Base-by-base conservation (phyloP, 345 rosid species). In the Turnera subulata region DNA sequence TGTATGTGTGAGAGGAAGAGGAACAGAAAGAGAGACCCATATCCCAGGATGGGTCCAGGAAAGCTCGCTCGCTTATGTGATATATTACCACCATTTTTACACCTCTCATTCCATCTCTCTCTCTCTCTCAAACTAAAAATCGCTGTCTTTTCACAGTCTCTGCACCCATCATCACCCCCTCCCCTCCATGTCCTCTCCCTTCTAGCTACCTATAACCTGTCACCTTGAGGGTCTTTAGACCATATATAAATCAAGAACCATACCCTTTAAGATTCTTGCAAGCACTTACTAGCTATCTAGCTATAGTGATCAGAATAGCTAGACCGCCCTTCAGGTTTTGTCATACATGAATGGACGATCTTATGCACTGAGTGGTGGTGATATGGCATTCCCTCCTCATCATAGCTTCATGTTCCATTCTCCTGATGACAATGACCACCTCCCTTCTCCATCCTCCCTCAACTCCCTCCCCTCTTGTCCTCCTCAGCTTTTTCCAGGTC, bases 401-500 rank as follows among this genome's bases (percentile, higher is more conserved):
- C 60, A 68, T 43, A 71, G 77, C 63, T 88, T 88, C 79, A 68
- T 82, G 75, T 83, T 84, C 71, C 89, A 78, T 66, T 50, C 85
- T 55, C 78, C 68, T 57, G 87, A 88, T 70, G 91, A 84, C 43
- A 48, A 67, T 67, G 71, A 77, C 38, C 82, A 76, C 67, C 80
- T 79, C 25, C 78, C 87, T 50, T 80, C 89, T 15, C 87, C 82
- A 15, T 76, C 82, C 46, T 74, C 77, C 25, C 82, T 78, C 65
- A 69, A 23, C 47, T 72, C 81, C 44, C 78, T 82, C 59, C 76
- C 85, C 46, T 73, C 95, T 51, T 79, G 80, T 38, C 95, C 86
- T 74, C 89, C 89, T 11, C 88, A 81, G 11, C 81, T 78, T 55
- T 88, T 82, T 68, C 84, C 86, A 55, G 91, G 95, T 84, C 43